Conservation (phyloP, 179 eudicot species). For the Camellia oleifera region DNA sequence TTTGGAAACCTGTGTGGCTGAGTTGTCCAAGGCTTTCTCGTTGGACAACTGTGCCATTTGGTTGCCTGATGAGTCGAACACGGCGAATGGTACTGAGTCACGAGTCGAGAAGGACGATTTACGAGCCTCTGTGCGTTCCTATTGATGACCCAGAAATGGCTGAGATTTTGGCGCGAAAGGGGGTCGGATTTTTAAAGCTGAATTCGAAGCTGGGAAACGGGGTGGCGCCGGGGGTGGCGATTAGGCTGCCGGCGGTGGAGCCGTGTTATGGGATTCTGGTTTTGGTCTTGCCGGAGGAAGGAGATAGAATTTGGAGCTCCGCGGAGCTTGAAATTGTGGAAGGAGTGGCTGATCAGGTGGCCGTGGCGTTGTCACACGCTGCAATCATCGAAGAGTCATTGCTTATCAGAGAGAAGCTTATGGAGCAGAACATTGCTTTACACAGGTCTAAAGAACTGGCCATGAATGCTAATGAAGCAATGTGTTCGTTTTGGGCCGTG, state of each 20-base stretch:
- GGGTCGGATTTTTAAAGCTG: not conserved
- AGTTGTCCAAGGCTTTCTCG: not conserved
- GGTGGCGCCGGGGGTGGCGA: not conserved
- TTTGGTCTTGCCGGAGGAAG: not conserved
- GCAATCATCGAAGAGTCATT: not conserved
- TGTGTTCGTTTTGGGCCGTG: not conserved
- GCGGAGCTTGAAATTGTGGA: not conserved
- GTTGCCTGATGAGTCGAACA: not conserved
- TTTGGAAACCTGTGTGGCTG: not conserved
- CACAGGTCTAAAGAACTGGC: not conserved
- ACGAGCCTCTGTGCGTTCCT: not conserved
- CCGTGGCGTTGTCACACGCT: not conserved
- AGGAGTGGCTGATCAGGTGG: not conserved
- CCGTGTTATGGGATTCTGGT: not conserved
- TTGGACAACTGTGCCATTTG: not conserved
- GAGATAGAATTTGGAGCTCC: not conserved
- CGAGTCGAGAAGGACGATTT: not conserved
- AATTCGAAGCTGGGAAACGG: not conserved
- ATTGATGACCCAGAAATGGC: not conserved
- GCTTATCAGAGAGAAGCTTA: not conserved
- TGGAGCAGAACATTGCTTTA: not conserved
- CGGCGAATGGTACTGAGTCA: not conserved
- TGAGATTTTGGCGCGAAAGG: not conserved
- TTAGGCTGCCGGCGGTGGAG: not conserved
- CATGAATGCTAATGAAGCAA: not conserved